Evolutionary conservation across 148 eudicot genomes (phyloP), one percentile per base, ranked within the genome.

Genomic region (Cornus florida): DNA sequence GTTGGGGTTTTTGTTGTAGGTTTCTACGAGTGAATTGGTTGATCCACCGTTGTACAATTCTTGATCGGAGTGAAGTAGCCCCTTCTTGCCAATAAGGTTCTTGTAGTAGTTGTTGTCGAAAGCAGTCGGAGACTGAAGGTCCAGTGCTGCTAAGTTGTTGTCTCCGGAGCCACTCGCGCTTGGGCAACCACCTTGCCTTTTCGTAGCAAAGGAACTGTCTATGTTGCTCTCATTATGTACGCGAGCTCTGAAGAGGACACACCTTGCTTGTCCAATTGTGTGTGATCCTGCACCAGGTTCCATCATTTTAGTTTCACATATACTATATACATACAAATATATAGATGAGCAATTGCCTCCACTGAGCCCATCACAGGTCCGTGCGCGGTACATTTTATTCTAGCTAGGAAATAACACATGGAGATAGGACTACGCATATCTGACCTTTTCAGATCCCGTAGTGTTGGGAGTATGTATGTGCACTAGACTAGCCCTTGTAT

Each of bases 211-310:
- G 16, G 89, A 83, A 14, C 79, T 69, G 14, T 89, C 87, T 20
- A 89, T 78, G 73, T 72, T 86, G 76, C 85, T 84, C 20, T 87
- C 88, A 69, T 86, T 89, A 87, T 91, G 86, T 56, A 91, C 82
- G 59, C 82, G 94, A 13, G 85, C 20, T 74, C 94, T 74, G 82
- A 91, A 91, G 71, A 39, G 33, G 0, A 76, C 43, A 69, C 94
- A 91, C 77, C 94, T 83, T 78, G 92, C 92, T 73, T 79, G 84
- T 5, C 94, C 94, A n/a, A 91, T 91, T 24, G 94, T 91, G 81
- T 91, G 94, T 4, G 92, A 71, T 41, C 93, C 93, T 90, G 72
- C 12, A 28, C 28, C 28, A 43, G 5, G 9, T 73, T 57, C 20
- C 57, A 71, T 39, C 72, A 68, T 68, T 16, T 68, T 32, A 68